Base-by-base conservation (phyloP, 352 stramenopile genomes). In the Elongisporangium senticosum region DNA sequence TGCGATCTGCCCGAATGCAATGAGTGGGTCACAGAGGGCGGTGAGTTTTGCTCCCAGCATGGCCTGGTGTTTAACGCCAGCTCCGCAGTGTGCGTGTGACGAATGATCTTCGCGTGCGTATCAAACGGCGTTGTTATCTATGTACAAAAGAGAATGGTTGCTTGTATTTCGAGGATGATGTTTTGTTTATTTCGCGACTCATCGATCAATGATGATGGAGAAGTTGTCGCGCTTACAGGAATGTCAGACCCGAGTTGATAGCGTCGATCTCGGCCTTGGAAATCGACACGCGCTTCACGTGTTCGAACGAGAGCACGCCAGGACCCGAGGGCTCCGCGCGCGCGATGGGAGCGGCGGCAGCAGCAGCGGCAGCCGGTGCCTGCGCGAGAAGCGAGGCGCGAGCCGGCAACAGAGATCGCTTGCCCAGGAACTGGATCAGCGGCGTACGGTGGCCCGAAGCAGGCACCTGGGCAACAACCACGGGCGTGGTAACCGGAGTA, bases 181-280 rank as follows among this genome's bases (percentile, higher is more conserved):
- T 50, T 19, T 47, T 50, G 48, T 53, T 20, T 48, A 22, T 62
- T 51, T 58, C 22, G 23, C 48, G 59, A 7, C 53, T n/a, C 11
- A 8, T 15, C 19, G 20, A 6, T 26, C 39, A 7, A 28, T 51
- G 39, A 56, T 51, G 39, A 56, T 13, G 13, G 17, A 43, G 20
- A 17, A 7, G 26, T 51, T 21, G 19, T 7, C 13, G 15, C 49
- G 49, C 37, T 60, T 84, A 93, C 69, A 93, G 65, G 65, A 88
- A 90, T 48, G 79, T 72, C 51, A 90, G 58, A 56, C 81, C 84
- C 51, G 70, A 88, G 73, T 94, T 94, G 75, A 94, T 94, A 49
- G 84, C 82, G 26, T 79, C 71, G 48, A 92, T 69, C 61, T 94
- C 82, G 24, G 70, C 67, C 13, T 68, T 67, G 47, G 79, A 85